phyloP scores from a whole-genome alignment of 2,329 filamentous ascomycete genomes.

The Geosmithia putterillii region DNA sequence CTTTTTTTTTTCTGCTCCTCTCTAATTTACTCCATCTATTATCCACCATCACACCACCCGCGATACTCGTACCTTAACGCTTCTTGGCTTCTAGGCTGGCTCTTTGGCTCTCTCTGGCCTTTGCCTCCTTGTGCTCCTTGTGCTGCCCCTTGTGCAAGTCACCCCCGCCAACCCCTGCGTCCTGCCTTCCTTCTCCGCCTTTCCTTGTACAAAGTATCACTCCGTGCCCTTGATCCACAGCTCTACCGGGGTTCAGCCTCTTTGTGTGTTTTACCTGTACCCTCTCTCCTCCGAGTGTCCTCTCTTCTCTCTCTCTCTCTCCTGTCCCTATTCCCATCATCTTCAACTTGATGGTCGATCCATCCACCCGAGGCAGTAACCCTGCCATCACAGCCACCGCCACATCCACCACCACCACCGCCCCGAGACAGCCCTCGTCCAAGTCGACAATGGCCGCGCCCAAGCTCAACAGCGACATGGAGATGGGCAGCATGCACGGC shows the following conservation, averaged over 20 bases:
- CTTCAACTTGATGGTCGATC: conserved; percentile 2
- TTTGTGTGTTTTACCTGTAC: neutral
- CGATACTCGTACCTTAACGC: no score
- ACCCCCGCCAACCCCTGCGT: neutral
- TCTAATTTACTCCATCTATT: neutral
- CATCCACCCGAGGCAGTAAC: conserved; percentile 2
- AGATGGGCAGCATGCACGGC: conserved; percentile 36
- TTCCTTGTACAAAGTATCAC: neutral
- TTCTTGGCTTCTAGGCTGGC: no score
- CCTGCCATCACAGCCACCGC: neutral
- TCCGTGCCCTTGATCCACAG: no score
- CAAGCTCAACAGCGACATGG: conserved; percentile 44
- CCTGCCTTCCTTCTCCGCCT: neutral
- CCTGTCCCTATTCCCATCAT: neutral
- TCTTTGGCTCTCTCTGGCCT: no score
- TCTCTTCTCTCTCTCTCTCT: neutral
- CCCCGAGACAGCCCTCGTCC: conserved; percentile 40
- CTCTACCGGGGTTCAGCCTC: neutral
- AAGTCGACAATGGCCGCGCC: conserved; percentile 41
- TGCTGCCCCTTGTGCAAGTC: no score
- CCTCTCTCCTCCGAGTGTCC: neutral
- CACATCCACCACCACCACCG: conserved; percentile 16
- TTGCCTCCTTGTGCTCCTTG: no score
- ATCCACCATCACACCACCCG: no score
- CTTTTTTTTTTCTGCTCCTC: neutral